Percentiles rank a stretch among this genome's conserved stretches.
Conservation (phyloP, 768 basidiomycete species). For the Termitomyces sp. region DNA sequence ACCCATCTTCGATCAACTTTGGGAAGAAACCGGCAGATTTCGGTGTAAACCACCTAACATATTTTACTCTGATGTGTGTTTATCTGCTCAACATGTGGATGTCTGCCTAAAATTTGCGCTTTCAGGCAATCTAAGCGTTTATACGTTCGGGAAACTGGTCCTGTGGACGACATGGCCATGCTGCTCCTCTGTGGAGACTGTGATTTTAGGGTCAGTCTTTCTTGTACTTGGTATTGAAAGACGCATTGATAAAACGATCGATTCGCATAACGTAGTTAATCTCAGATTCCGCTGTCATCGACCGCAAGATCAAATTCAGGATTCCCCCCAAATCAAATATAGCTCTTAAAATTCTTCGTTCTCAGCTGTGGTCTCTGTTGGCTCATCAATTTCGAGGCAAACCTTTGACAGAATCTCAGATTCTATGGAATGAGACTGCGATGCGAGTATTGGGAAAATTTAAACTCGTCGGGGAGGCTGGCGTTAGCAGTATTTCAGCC, state of each 20-base stretch:
- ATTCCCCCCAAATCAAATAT: slow-evolving; percentile 66
- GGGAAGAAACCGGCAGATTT: slow-evolving; percentile 62
- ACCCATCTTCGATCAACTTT: slow-evolving; percentile 93
- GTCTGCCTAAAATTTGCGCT: slow-evolving; percentile 8
- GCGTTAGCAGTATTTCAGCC: background rate
- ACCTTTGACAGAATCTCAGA: slow-evolving; percentile 51
- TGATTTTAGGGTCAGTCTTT: slow-evolving; percentile 65
- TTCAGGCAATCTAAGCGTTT: slow-evolving; percentile 88
- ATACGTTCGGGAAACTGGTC: slow-evolving; percentile 91
- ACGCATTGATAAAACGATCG: background rate
- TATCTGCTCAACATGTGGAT: background rate
- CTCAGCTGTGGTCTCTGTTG: slow-evolving; percentile 52
- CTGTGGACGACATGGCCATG: slow-evolving; percentile 79
- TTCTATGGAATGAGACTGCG: slow-evolving; percentile 70
- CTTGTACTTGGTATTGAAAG: background rate
- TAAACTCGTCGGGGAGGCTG: slow-evolving; percentile 29
- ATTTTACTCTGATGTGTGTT: slow-evolving; percentile 84
- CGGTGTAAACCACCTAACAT: slow-evolving; percentile 67
- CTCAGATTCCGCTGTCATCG: slow-evolving; percentile 68
- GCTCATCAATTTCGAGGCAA: slow-evolving; percentile 65
- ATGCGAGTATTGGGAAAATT: slow-evolving; percentile 54
- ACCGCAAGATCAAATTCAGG: slow-evolving; percentile 79
- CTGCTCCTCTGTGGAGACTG: slow-evolving; percentile 84
- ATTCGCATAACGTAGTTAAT: slow-evolving; percentile 43
- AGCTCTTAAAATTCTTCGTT: slow-evolving; percentile 77